phyloP scores from a whole-genome alignment of 805 yeast genomes.

The Cyberlindnera euphorbiae region DNA sequence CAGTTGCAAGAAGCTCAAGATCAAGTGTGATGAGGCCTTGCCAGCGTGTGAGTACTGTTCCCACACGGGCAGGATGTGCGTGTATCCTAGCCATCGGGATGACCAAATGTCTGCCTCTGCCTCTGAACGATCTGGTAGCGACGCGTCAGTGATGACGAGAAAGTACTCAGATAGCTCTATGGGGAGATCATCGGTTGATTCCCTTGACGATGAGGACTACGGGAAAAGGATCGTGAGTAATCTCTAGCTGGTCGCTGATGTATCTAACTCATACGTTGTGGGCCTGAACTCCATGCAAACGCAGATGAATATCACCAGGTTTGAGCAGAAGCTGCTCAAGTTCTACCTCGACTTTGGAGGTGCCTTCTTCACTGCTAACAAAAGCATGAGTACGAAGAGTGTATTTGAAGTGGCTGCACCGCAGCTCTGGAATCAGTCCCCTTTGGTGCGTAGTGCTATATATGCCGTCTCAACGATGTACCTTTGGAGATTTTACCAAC shows the following conservation, averaged over 20 bases:
- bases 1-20: conserved; percentile 83
- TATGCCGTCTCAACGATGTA: conserved; percentile 19
- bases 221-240: conserved; percentile 3
- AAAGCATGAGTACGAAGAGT: conserved; percentile 6
- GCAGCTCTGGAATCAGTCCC: conserved; percentile 15
- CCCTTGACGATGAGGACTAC: conserved; percentile 1
- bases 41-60: conserved; percentile 79
- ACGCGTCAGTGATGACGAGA: neutral
- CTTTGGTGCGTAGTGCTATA: conserved; percentile 15
- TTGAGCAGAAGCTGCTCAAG: conserved; percentile 20
- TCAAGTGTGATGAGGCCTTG: conserved; percentile 82
- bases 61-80: conserved; percentile 71
- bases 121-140: neutral
- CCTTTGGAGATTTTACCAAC: conserved; percentile 18
- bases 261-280: conserved; percentile 1
- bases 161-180: neutral
- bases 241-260: conserved; percentile 1
- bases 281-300: conserved; percentile 18
- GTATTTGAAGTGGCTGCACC: conserved; percentile 20
- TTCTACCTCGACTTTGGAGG: conserved; percentile 22
- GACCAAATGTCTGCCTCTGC: no score
- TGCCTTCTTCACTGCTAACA: conserved; percentile 16
- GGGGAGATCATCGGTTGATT: neutral
- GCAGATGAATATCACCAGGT: conserved; percentile 14
- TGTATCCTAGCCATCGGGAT: conserved; percentile 35